phyloP scores from a whole-genome alignment of 768 basidiomycete genomes.

The Boletus subparvulus region DNA sequence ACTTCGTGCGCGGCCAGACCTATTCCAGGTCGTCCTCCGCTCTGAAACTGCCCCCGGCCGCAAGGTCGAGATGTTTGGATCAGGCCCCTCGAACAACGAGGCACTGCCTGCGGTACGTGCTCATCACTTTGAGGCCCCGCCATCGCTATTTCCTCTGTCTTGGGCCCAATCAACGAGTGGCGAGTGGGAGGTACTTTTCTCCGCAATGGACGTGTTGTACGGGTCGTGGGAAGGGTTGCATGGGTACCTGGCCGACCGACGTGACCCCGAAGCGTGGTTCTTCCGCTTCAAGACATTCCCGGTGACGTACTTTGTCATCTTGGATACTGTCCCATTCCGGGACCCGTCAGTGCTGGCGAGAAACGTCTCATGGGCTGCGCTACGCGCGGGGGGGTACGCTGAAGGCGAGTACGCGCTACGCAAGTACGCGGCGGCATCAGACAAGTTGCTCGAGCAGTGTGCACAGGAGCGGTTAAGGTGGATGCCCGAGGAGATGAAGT shows the following conservation, averaged over 20 bases:
- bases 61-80: slow-evolving; percentile 27
- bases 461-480: slow-evolving; percentile 21
- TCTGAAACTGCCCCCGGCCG: slow-evolving; percentile 29
- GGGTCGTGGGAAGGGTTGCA: slow-evolving; percentile 2
- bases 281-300: slow-evolving; percentile 33
- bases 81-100: slow-evolving; percentile 5
- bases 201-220: slow-evolving; percentile 24
- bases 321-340: slow-evolving; percentile 10
- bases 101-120: slow-evolving; percentile 10
- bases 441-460: slow-evolving; percentile 15
- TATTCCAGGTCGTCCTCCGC: slow-evolving; percentile 32
- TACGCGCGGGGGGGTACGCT: slow-evolving; percentile 28
- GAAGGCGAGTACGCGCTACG: slow-evolving; percentile 18
- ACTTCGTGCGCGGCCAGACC: slow-evolving; percentile 31
- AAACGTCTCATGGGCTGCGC: slow-evolving; percentile 20
- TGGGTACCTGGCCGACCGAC: slow-evolving; percentile 9
- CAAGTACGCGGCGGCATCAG: slow-evolving; percentile 19
- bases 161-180: neutral
- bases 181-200: slow-evolving; percentile 13
- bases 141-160: neutral
- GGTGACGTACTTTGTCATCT: slow-evolving; percentile 34
- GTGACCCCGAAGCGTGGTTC: slow-evolving; percentile 14
- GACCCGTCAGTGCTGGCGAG: neutral
- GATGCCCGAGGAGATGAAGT: slow-evolving; percentile 6
- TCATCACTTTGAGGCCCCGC: slow-evolving; percentile 25